Evolutionary conservation across 257 asterid species (phyloP), one percentile per base, ranked within the genome.

Genomic region (Nemophila menziesii): DNA sequence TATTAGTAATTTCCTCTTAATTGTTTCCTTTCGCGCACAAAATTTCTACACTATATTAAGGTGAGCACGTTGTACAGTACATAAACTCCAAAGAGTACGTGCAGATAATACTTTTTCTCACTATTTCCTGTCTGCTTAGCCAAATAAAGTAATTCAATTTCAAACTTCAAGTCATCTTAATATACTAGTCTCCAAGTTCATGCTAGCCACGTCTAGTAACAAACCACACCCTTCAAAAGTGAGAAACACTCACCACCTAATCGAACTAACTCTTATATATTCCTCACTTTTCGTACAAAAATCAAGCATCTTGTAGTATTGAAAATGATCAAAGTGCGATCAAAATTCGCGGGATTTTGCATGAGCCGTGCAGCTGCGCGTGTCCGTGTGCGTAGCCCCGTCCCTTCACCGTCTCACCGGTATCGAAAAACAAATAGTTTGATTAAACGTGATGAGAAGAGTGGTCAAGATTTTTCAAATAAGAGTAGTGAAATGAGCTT

Each of bases 401-500:
- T 58, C 22, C 82, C 72, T 17, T 76, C 92, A 6, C 90, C 92
- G 16, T 48, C 76, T 20, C 72, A 58, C 41, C 61, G 50, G 0
- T 49, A 63, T 55, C 67, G 45, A 66, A 73, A 57, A 44, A 55
- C 48, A 0, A 56, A 56, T 7, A 62, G 73, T 39, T 71, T 73
- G 54, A 55, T 55, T 16, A 47, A 47, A 11, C 11, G 46, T 12
- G 69, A 60, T 39, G 65, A 59, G 4, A 54, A 67, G 39, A 52
- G 61, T 0, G 73, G 64, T n/a, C n/a, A n/a, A n/a, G n/a, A n/a
- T 17, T 46, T 62, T 43, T 64, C 79, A 33, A 59, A 62, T 44
- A 72, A 68, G 15, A 33, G 23, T 52, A 40, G 49, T 8, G 77
- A 70, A n/a, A 46, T 65, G 61, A 52, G 65, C 54, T 68, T 65